phyloP scores from a whole-genome alignment of 2,329 filamentous ascomycete species.

The Geosmithia flava region DNA sequence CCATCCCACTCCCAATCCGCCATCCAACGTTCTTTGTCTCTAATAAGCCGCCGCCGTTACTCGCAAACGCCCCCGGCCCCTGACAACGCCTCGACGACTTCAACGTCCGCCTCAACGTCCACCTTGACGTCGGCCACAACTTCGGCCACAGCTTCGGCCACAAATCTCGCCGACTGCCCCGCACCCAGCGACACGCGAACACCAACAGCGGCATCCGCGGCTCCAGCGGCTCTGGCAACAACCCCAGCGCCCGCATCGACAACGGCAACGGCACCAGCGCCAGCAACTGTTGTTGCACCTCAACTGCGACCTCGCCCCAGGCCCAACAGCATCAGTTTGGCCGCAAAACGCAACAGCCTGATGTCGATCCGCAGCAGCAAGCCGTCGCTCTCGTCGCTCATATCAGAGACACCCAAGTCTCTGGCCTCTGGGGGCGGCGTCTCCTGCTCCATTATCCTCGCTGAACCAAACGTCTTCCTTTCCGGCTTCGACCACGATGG shows the following conservation, averaged over 20 bases:
- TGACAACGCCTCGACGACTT: neutral
- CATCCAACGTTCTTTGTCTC: neutral
- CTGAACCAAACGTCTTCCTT: conserved; percentile 70
- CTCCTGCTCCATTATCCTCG: conserved; percentile 59
- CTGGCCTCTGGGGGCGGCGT: conserved; percentile 70
- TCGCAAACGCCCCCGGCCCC: neutral
- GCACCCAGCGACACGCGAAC: neutral
- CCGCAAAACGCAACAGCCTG: conserved; percentile 32
- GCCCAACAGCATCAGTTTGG: neutral
- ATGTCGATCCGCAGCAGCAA: conserved; percentile 39
- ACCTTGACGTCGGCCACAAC: neutral
- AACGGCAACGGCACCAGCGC: neutral
- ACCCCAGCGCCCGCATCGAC: neutral
- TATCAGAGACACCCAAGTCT: conserved; percentile 54
- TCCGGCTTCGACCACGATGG: conserved; percentile 67
- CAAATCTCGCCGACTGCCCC: neutral
- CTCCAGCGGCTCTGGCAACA: neutral
- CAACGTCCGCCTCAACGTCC: neutral
- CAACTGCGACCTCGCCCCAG: neutral
- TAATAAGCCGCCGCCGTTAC: neutral
- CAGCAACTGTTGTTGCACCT: conserved; percentile 1
- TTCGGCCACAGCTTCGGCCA: neutral
- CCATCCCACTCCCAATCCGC: neutral
- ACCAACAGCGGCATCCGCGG: neutral
- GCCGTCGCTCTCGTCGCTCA: conserved; percentile 33